Conservation (phyloP, 192 early-diverging fungal genomes). For the Dispira parvispora region DNA sequence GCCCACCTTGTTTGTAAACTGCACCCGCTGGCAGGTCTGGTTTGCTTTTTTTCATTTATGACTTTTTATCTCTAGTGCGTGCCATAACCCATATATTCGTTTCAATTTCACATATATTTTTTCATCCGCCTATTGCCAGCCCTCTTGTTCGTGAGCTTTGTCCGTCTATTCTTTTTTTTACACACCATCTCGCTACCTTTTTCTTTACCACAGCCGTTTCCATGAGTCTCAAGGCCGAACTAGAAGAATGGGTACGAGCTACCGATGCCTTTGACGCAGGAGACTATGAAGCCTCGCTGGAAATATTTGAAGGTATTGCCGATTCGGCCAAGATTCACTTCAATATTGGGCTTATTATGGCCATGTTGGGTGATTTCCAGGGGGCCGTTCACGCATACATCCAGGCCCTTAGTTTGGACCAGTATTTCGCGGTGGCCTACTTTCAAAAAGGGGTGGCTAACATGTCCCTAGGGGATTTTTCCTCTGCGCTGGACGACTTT, state of each 20-base stretch:
- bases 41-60: too few species aligned
- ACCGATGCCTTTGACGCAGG: constrained; percentile 11
- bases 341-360: constrained; percentile 76
- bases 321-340: constrained; percentile 91
- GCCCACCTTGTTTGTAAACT: too few species aligned
- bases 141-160: too few species aligned
- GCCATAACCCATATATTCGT: too few species aligned
- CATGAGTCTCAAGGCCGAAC: constrained; percentile 11
- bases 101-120: too few species aligned
- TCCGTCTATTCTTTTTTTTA: too few species aligned
- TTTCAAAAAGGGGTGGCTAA: constrained; percentile 80
- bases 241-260: constrained; percentile 6
- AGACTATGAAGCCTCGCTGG: constrained; percentile 9
- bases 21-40: too few species aligned
- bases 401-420: constrained; percentile 60
- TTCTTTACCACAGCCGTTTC: too few species aligned
- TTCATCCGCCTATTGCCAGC: too few species aligned
- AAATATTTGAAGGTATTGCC: constrained; percentile 36
- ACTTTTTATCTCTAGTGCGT: too few species aligned
- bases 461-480: constrained; percentile 52
- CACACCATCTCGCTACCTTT: too few species aligned
- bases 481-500: constrained; percentile 60
- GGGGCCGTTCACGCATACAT: constrained; percentile 63
- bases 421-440: constrained; percentile 80
- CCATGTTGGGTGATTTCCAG: constrained; percentile 52